Conservation (phyloP, 345 rosid genomes). For the Syzygium jambos region DNA sequence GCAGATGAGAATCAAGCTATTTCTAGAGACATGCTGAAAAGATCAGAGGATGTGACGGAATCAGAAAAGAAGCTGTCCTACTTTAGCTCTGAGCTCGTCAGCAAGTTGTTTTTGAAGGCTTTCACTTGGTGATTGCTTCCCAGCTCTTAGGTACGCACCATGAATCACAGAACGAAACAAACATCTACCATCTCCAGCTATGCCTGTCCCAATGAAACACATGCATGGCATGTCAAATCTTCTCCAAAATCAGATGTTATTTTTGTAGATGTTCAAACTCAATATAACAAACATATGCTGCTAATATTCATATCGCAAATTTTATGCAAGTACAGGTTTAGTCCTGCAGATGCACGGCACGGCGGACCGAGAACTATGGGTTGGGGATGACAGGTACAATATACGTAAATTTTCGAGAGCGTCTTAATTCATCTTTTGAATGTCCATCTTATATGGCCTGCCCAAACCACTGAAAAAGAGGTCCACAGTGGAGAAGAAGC, state of each 20-base stretch:
- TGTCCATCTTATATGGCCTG: background rate
- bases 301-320: background rate
- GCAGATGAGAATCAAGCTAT: background rate
- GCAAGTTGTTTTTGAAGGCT: conserved; percentile 47
- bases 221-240: background rate
- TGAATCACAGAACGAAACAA: conserved; percentile 60
- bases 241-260: background rate
- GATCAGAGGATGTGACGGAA: background rate
- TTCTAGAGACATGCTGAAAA: background rate
- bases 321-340: background rate
- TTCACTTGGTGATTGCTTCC: conserved; percentile 50
- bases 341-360: background rate
- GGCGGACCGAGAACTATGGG: background rate
- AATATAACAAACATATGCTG: background rate
- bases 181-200: conserved; percentile 69
- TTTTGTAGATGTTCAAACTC: background rate
- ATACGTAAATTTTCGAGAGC: background rate
- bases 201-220: conserved; percentile 22
- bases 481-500: background rate
- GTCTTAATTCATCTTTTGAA: background rate
- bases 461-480: background rate
- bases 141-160: conserved; percentile 39
- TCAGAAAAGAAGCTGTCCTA: conserved; percentile 1
- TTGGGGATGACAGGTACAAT: background rate
- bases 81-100: conserved; percentile 59